phyloP scores from a whole-genome alignment of 2,329 filamentous ascomycete species.

The Falciphora oryzae region DNA sequence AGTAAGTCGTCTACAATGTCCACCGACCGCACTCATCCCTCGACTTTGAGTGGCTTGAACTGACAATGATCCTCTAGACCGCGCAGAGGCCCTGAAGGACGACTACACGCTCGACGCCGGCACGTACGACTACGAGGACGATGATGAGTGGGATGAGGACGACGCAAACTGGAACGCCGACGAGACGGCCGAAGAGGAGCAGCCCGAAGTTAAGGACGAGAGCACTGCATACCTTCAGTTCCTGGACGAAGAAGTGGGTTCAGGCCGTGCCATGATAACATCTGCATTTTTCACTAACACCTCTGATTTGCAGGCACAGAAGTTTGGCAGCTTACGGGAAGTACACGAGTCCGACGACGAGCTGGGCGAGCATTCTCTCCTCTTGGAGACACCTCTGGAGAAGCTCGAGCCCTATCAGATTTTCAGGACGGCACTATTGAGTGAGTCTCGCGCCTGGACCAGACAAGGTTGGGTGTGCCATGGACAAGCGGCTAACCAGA shows the following conservation, averaged over 20 bases:
- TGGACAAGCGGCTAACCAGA: conserved; percentile 22
- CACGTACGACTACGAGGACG: conserved; percentile 59
- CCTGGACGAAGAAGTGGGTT: conserved; percentile 75
- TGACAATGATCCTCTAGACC: conserved; percentile 47
- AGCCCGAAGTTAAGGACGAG: conserved; percentile 72
- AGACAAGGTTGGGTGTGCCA: not conserved
- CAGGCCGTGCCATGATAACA: not conserved
- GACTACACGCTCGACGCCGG: conserved; percentile 67
- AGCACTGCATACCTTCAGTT: conserved; percentile 94
- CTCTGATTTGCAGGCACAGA: conserved; percentile 57
- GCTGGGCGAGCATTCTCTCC: conserved; percentile 83
- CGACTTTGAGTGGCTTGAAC: conserved; percentile 6
- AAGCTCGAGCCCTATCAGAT: conserved; percentile 91
- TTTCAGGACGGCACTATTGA: conserved; percentile 75
- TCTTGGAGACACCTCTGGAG: conserved; percentile 89
- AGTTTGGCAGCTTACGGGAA: conserved; percentile 64
- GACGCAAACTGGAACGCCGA: conserved; percentile 77
- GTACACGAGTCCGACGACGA: conserved; percentile 72
- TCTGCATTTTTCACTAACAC: conserved; percentile 17
- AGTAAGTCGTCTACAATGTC: conserved; percentile 43
- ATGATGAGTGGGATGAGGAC: conserved; percentile 78
- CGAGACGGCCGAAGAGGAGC: conserved; percentile 57
- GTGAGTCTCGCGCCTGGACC: conserved; percentile 48
- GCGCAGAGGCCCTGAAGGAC: conserved; percentile 86
- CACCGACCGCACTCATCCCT: too few species aligned